Evolutionary conservation across 768 basidiomycete species (phyloP).

Genomic region (Mycena alexandri): DNA sequence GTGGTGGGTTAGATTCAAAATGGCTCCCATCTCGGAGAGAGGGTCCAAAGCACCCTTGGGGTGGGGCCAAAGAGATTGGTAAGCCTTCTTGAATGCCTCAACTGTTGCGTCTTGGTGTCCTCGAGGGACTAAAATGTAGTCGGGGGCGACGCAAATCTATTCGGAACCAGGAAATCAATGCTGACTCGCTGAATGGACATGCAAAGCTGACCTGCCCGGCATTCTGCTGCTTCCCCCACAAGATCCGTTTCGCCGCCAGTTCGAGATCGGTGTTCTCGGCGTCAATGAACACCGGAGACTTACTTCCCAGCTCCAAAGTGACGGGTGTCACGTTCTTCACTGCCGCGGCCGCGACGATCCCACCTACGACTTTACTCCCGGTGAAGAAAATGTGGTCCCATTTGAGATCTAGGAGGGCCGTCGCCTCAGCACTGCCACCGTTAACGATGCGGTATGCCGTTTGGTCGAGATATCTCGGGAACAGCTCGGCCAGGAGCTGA

Average conservation of each 20-base stretch:
- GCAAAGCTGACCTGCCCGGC: constrained; percentile 15
- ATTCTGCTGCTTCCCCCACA: constrained; percentile 30
- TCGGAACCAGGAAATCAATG: constrained; percentile 42
- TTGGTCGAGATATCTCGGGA: constrained; percentile 65
- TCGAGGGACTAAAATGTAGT: constrained; percentile 61
- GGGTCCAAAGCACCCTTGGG: constrained; percentile 25
- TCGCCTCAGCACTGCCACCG: constrained; percentile 70
- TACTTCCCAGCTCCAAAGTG: constrained; percentile 69
- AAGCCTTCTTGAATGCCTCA: constrained; percentile 58
- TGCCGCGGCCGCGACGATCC: constrained; percentile 65
- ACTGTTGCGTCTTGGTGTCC: constrained; percentile 54
- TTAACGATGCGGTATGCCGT: constrained; percentile 67
- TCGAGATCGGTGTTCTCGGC: constrained; percentile 44
- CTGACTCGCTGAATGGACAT: not conserved
- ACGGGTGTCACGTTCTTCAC: constrained; percentile 67
- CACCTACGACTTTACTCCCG: constrained; percentile 54
- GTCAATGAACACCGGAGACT: constrained; percentile 61
- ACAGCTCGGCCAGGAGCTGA: constrained; percentile 62
- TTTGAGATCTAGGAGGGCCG: constrained; percentile 61
- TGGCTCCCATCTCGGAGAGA: constrained; percentile 1
- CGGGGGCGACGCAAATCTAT: constrained; percentile 62
- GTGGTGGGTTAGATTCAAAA: constrained; percentile 11
- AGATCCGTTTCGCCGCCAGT: constrained; percentile 29
- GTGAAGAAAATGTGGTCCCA: constrained; percentile 50
- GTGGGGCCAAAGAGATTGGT: constrained; percentile 53